Evolutionary conservation across 1,139 yeast genomes (phyloP), one percentile per base, ranked within the genome.

Genomic region (Wickerhamomyces sp.): DNA sequence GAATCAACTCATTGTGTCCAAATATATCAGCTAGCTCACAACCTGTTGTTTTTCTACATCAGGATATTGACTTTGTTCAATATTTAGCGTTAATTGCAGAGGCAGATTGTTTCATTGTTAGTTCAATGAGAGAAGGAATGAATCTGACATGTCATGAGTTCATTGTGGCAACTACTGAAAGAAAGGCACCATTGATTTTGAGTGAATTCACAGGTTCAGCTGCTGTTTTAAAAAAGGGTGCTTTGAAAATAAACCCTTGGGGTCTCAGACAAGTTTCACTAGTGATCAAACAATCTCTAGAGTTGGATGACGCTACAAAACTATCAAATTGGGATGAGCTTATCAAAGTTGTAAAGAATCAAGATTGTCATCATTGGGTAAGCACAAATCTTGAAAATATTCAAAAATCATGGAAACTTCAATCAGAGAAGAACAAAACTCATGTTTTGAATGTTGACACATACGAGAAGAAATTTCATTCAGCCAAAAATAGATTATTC

Each of bases 161-260:
- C 62, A 78, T 90, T 35, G 84, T 83, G 46, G 89, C 96, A 27
- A 79, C 95, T 5, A 70, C 74, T 30, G 81, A 78, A 37, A 76
- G 78, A 52, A 81, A 85, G 53, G 85, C 96, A 0, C 96, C 98
- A 0, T 73, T 93, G 54, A 75, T 93, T 47, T 67, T 93, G 49
- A 86, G 96, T 36, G 99, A 93, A 64, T 93, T 94, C 57, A 90
- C 97, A 0, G 99, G 99, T 1, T 86, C 96, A 13, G 95, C 98
- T 0, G 75, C 84, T 2, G 78, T 91, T 7, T 72, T 94, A 43
- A 79, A 78, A 3, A 65, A 75, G 37, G 91, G 94, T 14, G 88
- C 96, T 3, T 65, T 89, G 13, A 45, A 45, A 39, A 82, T 91
- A 37, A 94, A 93, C 60, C 99, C 99, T 1, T 93, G 97, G 95